Conservation (phyloP, 2,329 filamentous ascomycete genomes). For the Ophiostoma sp. region DNA sequence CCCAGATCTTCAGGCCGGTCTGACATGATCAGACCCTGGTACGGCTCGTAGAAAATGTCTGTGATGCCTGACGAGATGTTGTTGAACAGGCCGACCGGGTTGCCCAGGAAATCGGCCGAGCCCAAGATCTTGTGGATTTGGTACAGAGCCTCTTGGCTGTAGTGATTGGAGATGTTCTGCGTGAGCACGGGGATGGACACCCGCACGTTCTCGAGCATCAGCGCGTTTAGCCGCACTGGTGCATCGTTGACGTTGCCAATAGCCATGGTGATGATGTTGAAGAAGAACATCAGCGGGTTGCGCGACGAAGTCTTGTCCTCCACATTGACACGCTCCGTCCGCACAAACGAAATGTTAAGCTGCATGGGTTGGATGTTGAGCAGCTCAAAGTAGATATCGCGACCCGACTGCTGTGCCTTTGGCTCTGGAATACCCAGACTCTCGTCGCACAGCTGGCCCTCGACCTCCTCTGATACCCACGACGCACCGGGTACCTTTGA, state of each 20-base stretch:
- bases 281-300: constrained; percentile 97
- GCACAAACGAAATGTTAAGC: constrained; percentile 91
- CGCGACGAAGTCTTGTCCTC: constrained; percentile 86
- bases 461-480: constrained; percentile 71
- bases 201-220: constrained; percentile 91
- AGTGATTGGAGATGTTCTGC: constrained; percentile 85
- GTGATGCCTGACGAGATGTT: constrained; percentile 95
- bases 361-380: constrained; percentile 98
- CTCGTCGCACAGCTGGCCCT: constrained; percentile 84
- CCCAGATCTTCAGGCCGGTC: constrained; percentile 94
- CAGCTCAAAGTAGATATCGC: constrained; percentile 97
- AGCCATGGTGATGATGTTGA: constrained; percentile 98
- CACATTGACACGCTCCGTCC: constrained; percentile 91
- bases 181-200: constrained; percentile 80
- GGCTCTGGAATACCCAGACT: constrained; percentile 88
- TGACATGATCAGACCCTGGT: constrained; percentile 91
- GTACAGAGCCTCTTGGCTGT: constrained; percentile 91
- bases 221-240: constrained; percentile 83
- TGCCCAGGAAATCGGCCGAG: constrained; percentile 94
- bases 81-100: constrained; percentile 96
- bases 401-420: constrained; percentile 71
- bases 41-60: constrained; percentile 98
- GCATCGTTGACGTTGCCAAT: constrained; percentile 99
- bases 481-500: constrained; percentile 85
- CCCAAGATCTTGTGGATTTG: constrained; percentile 97